A percentile compares a stretch with the other conserved stretches of the same genome.
phyloP scores from a whole-genome alignment of 1,284 basidiomycete genomes.

The Hymenochaete sp. region DNA sequence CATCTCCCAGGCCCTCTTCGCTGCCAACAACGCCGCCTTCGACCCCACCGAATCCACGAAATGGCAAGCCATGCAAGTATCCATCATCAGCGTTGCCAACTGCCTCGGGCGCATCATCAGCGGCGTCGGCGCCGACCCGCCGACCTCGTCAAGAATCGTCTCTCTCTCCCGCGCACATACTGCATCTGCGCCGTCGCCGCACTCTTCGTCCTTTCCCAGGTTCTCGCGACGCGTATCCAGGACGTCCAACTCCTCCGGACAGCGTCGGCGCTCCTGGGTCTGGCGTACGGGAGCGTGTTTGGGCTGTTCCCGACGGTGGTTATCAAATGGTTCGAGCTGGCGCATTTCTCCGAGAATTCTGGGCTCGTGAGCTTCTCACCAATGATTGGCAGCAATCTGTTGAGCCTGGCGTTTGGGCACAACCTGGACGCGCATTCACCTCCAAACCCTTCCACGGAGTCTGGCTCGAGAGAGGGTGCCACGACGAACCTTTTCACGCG shows the following conservation, averaged over 20 bases:
- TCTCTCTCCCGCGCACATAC: slow-evolving; percentile 58
- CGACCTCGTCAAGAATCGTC: slow-evolving; percentile 57
- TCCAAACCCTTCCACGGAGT: slow-evolving; percentile 10
- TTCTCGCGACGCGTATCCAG: slow-evolving; percentile 48
- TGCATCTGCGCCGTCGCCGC: slow-evolving; percentile 59
- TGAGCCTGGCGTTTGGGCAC: slow-evolving; percentile 76
- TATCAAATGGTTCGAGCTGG: slow-evolving; percentile 82
- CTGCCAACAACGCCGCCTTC: slow-evolving; percentile 53
- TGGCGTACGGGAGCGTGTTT: slow-evolving; percentile 75
- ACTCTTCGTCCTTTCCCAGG: slow-evolving; percentile 65
- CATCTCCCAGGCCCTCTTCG: slow-evolving; percentile 79
- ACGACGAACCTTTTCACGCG: slow-evolving; percentile 7
- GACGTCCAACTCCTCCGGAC: slow-evolving; percentile 62
- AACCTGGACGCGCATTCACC: slow-evolving; percentile 66
- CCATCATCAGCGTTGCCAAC: slow-evolving; percentile 77
- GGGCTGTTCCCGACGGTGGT: slow-evolving; percentile 69
- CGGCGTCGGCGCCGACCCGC: slow-evolving; percentile 76
- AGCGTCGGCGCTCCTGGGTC: slow-evolving; percentile 62
- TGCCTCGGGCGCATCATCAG: slow-evolving; percentile 55
- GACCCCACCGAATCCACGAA: slow-evolving; percentile 59
- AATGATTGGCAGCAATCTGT: slow-evolving; percentile 74
- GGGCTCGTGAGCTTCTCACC: slow-evolving; percentile 74
- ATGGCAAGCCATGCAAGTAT: slow-evolving; percentile 83
- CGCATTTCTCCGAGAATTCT: slow-evolving; percentile 79
- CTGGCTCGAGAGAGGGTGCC: too few relatives aligned